phyloP scores from a whole-genome alignment of 179 eudicot species.

The Beta corolliflora region DNA sequence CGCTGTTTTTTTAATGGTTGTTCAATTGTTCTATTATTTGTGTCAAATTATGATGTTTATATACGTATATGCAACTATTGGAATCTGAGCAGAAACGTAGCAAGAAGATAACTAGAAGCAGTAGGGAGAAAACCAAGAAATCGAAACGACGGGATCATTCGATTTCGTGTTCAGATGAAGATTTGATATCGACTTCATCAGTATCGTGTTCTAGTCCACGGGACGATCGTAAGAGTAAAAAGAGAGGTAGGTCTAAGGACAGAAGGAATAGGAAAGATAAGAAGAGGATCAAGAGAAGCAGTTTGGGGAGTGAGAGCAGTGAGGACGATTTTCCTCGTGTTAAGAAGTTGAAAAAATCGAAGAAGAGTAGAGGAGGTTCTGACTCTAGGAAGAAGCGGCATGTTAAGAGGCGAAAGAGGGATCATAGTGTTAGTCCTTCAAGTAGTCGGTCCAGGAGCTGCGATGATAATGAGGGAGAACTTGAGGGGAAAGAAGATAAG shows the following conservation, averaged over 20 bases:
- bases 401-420: conserved; percentile 53
- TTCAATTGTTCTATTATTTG: not conserved
- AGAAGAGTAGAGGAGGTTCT: conserved; percentile 34
- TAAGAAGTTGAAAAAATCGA: conserved; percentile 53
- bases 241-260: conserved; percentile 48
- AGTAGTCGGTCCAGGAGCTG: conserved; percentile 52
- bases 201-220: conserved; percentile 39
- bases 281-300: conserved; percentile 46
- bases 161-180: conserved; percentile 46
- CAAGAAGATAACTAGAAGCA: conserved; percentile 56
- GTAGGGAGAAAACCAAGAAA: conserved; percentile 62
- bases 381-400: conserved; percentile 45
- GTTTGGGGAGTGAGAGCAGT: conserved; percentile 38
- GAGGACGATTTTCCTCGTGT: conserved; percentile 30
- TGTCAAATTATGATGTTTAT: conserved; percentile 13
- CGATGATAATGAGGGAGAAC: conserved; percentile 34
- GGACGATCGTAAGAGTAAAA: conserved; percentile 39
- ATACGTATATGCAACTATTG: conserved; percentile 14
- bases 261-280: conserved; percentile 47
- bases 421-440: conserved; percentile 48
- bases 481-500: conserved; percentile 29
- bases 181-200: conserved; percentile 34
- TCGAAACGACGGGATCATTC: conserved; percentile 39
- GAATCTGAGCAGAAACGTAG: conserved; percentile 44
- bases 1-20: not conserved